Base-by-base conservation (phyloP, 2,329 filamentous ascomycete genomes). In the Basipetospora chlamydospora region DNA sequence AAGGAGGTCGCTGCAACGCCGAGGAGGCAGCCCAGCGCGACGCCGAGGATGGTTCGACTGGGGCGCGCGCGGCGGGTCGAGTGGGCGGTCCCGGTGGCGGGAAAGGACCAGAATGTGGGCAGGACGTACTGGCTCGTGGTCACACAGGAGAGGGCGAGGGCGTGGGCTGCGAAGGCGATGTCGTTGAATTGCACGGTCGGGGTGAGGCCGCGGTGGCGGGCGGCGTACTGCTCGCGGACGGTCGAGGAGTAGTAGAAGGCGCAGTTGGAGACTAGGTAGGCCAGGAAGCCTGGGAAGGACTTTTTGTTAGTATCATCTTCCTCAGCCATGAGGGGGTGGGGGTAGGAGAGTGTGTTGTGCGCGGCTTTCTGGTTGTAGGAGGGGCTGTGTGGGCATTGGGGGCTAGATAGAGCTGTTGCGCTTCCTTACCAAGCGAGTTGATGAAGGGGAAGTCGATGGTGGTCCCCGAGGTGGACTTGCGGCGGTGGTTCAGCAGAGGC, bases 121-220 rank as follows among this genome's bases (percentile, higher is more conserved):
- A 70, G 73, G 49, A 92, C 80, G 46, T 75, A 75, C 56, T 95
- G 88, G 33, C 75, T 81, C 42, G 80, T 77, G n/a, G 76, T 73
- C 38, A 95, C 53, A 29, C 72, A 47, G 47, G 77, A 84, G 43
- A 93, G 60, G 8, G 86, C 43, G 12, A 85, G 64, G 23, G 81
- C 88, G 59, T 96, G 87, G 3, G 74, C 63, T 12, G 87, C 86
- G 54, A 96, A 96, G 11, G 77, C 73, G 41, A 96, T 69, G 59
- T 98, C 90, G 59, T 96, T 96, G 58, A 84, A 73, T 38, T 80
- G 75, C 21, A 94, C 87, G 1, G 87, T 90, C 3, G 88, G 85
- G 29, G 80, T 72, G 6, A 83, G 76, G 4, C 78, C 75, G 31
- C 70, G 57, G 56, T 96, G 75, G 41, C 90, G 77, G 13, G 71